Conservation (phyloP, 2,329 filamentous ascomycete species). For the Gnomoniopsis smithogilvyi region DNA sequence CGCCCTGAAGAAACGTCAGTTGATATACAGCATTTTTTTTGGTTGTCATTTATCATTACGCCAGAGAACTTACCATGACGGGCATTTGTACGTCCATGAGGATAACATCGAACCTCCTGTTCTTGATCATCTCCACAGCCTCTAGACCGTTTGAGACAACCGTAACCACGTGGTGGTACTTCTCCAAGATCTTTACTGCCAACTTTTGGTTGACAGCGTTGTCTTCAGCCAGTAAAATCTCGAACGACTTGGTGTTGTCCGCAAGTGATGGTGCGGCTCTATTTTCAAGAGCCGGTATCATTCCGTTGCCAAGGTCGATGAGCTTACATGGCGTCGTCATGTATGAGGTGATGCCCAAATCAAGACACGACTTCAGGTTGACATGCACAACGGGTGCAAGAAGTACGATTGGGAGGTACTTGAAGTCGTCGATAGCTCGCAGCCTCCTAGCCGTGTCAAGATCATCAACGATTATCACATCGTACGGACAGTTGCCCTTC, state of each 20-base stretch:
- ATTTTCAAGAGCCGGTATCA: constrained; percentile 93
- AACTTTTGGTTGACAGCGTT: constrained; percentile 96
- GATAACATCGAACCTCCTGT: constrained; percentile 91
- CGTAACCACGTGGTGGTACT: constrained; percentile 88
- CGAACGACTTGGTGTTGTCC: constrained; percentile 92
- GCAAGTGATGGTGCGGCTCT: constrained; percentile 86
- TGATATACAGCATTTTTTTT: constrained; percentile 13
- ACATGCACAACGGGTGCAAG: constrained; percentile 86
- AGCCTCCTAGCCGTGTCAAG: constrained; percentile 85
- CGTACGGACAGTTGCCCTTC: constrained; percentile 68
- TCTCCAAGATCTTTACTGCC: constrained; percentile 94
- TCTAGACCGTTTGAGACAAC: constrained; percentile 95
- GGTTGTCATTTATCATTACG: constrained; percentile 2
- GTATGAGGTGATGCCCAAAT: constrained; percentile 96
- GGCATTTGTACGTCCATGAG: constrained; percentile 99
- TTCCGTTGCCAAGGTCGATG: constrained; percentile 92
- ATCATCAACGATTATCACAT: constrained; percentile 94
- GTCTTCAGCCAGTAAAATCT: constrained; percentile 93
- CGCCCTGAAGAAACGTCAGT: constrained; percentile 61
- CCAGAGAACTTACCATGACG: constrained; percentile 72
- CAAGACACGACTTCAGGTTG: constrained; percentile 87
- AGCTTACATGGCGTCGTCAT: constrained; percentile 96
- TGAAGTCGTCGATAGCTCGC: constrained; percentile 88
- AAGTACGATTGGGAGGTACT: constrained; percentile 94
- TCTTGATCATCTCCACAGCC: constrained; percentile 87